Evolutionary conservation across 352 stramenopile species (phyloP).

Genomic region (Phytopythium kandeliae): DNA sequence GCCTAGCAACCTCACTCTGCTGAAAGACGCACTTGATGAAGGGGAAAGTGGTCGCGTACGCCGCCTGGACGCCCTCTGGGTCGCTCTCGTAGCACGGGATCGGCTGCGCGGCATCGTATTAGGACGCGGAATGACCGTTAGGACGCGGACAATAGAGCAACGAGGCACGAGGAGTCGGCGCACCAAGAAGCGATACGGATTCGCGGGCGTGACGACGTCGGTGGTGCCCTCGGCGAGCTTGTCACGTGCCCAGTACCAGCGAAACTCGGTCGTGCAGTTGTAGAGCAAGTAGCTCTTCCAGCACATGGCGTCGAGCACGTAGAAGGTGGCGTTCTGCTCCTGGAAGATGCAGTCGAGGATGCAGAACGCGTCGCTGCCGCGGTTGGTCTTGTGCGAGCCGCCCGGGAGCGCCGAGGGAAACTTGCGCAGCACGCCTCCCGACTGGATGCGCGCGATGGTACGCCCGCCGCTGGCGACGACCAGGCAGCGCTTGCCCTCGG

Average conservation of each 20-base stretch:
- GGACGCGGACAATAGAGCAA: neutral
- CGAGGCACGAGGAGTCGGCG: neutral
- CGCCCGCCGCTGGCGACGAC: conserved; percentile 77
- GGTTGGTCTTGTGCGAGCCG: conserved; percentile 77
- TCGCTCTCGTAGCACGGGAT: conserved; percentile 87
- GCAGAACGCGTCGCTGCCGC: conserved; percentile 67
- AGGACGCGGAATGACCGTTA: too few relatives aligned
- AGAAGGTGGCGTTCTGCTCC: conserved; percentile 84
- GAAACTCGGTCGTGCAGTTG: conserved; percentile 91
- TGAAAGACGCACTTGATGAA: conserved; percentile 75
- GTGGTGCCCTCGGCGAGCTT: conserved; percentile 80
- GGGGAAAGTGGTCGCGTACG: conserved; percentile 73
- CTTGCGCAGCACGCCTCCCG: conserved; percentile 77
- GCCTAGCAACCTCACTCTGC: too few relatives aligned
- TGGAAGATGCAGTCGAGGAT: conserved; percentile 92
- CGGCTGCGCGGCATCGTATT: conserved; percentile 23
- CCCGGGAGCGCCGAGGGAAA: conserved; percentile 81
- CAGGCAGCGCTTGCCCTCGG: conserved; percentile 88
- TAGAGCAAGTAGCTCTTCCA: conserved; percentile 93
- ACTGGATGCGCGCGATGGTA: conserved; percentile 75
- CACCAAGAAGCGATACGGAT: conserved; percentile 78
- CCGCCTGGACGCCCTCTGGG: conserved; percentile 54
- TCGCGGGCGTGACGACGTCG: conserved; percentile 37
- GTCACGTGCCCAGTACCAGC: conserved; percentile 88
- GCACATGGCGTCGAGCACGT: conserved; percentile 92